Evolutionary conservation across 2,329 filamentous ascomycete species (phyloP), one percentile per base, ranked within the genome.

Genomic region (Aureobasidium sp.): DNA sequence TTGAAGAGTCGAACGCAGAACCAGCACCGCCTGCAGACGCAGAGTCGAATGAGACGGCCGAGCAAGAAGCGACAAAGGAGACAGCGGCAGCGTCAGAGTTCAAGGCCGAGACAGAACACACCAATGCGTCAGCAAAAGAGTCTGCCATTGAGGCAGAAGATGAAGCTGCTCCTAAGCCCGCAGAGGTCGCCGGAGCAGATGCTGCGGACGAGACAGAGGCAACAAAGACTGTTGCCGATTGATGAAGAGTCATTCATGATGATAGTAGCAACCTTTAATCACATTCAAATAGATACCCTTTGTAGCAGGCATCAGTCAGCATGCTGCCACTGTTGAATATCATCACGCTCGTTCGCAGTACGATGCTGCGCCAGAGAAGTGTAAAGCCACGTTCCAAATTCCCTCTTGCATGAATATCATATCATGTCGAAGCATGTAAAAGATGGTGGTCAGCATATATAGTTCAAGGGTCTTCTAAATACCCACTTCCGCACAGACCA

Each of bases 151-250:
- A 34, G 20, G 27, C 53, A 13, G 60, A 66, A 32, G 61, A 62
- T 39, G 64, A 58, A 34, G 52, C 56, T 26, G 64, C 67, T 26
- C 67, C 57, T 3, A 13, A 51, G 68, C 60, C 66, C 4, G 52
- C 67, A 50, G 64, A 66, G 17, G 56, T 64, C 17, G 63, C 56
- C 29, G 48, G 66, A n/a, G 63, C 60, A 53, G 50, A 53, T 27
- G 61, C 64, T 23, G 64, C 56, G 6, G 64, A 65, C 20, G 61
- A 52, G 23, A 42, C 60, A 6, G 64, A 65, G 34, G 64, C 64
- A 13, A 41, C 37, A 29, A 63, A 65, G 46, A 63, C 64, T 20
- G 64, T 65, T 26, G 64, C 61, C 41, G 63, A 65, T 20, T 65
- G 53, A 57, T 46, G 39, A 34, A 46, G 34, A 37, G 36, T 44